Percentiles rank a stretch among this genome's conserved stretches.
Evolutionary conservation across 179 eudicot species (phyloP).

Genomic region (Pouteria campechiana): DNA sequence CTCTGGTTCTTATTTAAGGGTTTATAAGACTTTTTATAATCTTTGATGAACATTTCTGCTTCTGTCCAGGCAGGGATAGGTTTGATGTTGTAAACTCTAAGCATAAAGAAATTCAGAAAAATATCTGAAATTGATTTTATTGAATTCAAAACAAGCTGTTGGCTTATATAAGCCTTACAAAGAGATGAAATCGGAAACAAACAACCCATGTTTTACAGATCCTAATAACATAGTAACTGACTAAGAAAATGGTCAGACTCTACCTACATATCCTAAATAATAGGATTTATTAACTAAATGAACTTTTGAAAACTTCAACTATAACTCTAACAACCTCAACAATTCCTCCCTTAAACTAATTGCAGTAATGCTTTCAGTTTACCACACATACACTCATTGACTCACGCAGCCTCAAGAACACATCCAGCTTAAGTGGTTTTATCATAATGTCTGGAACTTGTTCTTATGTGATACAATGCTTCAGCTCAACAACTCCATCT

Average conservation of each 20-base stretch:
- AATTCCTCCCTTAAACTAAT: too few relatives aligned
- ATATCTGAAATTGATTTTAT: neutral
- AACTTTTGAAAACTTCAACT: too few relatives aligned
- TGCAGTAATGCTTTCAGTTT: too few relatives aligned
- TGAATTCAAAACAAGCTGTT: too few relatives aligned
- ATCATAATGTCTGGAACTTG: slow-evolving; percentile 1
- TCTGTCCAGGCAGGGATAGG: too few relatives aligned
- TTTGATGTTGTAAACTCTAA: neutral
- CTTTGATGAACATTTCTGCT: too few relatives aligned
- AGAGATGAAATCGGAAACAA: neutral
- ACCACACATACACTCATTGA: neutral
- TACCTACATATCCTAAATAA: neutral
- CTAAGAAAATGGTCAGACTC: neutral
- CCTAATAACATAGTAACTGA: neutral
- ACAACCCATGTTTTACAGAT: neutral
- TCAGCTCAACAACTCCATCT: neutral
- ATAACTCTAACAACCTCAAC: too few relatives aligned
- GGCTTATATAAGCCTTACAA: too few relatives aligned
- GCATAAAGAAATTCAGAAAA: neutral
- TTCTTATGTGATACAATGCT: neutral
- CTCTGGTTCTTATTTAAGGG: too few relatives aligned
- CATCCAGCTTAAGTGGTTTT: slow-evolving; percentile 1
- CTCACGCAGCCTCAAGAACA: neutral
- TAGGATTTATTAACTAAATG: neutral
- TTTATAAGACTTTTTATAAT: too few relatives aligned